phyloP scores from a whole-genome alignment of 2,329 filamentous ascomycete genomes.

The Colletotrichum lupini region DNA sequence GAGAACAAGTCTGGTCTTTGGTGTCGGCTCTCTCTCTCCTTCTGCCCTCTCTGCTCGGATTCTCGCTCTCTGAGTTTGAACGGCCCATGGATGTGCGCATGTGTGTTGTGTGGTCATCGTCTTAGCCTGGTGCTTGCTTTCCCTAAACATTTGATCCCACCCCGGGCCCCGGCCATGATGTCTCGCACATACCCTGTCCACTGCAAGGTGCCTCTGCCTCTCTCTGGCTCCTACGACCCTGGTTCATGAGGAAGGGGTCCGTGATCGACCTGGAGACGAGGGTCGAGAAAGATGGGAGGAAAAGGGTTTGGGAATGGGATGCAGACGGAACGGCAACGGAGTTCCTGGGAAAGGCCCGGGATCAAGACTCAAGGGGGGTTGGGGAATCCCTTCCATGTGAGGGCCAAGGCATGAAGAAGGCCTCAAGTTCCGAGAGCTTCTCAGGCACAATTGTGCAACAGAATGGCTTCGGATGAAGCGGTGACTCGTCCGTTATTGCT shows the following conservation, averaged over 20 bases:
- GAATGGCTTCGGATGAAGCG: slow-evolving; percentile 30
- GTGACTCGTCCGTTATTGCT: slow-evolving; percentile 30
- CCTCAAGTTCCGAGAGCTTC: slow-evolving; percentile 31
- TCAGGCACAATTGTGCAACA: slow-evolving; percentile 27
- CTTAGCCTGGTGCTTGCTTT: slow-evolving; percentile 25
- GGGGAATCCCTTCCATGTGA: slow-evolving; percentile 8
- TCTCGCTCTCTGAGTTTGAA: background rate
- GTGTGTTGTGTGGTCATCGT: slow-evolving; percentile 6
- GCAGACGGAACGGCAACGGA: slow-evolving; percentile 32
- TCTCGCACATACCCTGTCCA: slow-evolving; percentile 30
- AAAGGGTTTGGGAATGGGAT: slow-evolving; percentile 23
- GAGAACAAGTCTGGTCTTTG: slow-evolving; percentile 1
- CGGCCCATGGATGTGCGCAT: background rate
- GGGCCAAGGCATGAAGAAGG: slow-evolving; percentile 32
- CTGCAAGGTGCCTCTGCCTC: slow-evolving; percentile 29
- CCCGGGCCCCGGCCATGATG: slow-evolving; percentile 27
- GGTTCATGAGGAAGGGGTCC: slow-evolving; percentile 28
- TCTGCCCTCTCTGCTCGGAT: slow-evolving; percentile 17
- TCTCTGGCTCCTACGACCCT: slow-evolving; percentile 23
- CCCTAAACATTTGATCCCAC: slow-evolving; percentile 30
- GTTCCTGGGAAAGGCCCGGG: slow-evolving; percentile 20
- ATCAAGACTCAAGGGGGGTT: slow-evolving; percentile 4
- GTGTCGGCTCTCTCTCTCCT: slow-evolving; percentile 7
- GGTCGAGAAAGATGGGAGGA: slow-evolving; percentile 24
- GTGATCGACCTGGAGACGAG: slow-evolving; percentile 36